Percentiles rank a stretch among this genome's conserved stretches.
These are phyloP conservation scores for Ogataea pilisensis DNA, from an alignment of 805 yeast species.

Conservation along the genomic window DNA sequence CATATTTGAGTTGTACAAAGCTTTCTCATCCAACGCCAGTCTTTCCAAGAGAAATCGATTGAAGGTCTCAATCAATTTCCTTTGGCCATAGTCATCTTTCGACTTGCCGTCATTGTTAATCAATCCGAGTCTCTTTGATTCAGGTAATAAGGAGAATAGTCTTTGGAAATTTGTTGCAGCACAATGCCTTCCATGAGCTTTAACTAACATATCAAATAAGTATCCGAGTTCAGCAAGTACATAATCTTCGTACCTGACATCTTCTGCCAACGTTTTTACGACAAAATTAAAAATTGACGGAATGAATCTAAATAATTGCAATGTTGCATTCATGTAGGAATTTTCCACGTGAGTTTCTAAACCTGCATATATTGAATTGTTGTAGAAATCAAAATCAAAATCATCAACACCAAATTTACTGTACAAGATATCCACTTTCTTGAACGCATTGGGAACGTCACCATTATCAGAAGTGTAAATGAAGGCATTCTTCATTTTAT, in stretches of 20 bases:
- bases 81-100: slow-evolving; percentile 40
- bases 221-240: slow-evolving; percentile 82
- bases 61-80: slow-evolving; percentile 47
- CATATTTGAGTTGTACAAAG: slow-evolving; percentile 21
- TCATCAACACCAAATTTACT: slow-evolving; percentile 91
- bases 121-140: slow-evolving; percentile 51
- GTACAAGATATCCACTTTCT: slow-evolving; percentile 71
- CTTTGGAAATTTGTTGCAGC: slow-evolving; percentile 76
- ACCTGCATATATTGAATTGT: slow-evolving; percentile 71
- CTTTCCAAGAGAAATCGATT: slow-evolving; percentile 54
- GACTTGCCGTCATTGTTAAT: slow-evolving; percentile 46
- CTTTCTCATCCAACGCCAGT: slow-evolving; percentile 46
- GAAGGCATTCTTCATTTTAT: slow-evolving; percentile 23
- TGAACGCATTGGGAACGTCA: slow-evolving; percentile 68
- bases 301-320: slow-evolving; percentile 76
- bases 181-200: slow-evolving; percentile 75
- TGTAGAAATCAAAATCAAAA: slow-evolving; percentile 85
- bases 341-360: slow-evolving; percentile 85
- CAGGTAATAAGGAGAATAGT: slow-evolving; percentile 42
- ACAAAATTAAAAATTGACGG: slow-evolving; percentile 69
- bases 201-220: slow-evolving; percentile 84
- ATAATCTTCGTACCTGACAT: slow-evolving; percentile 43
- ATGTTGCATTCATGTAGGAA: slow-evolving; percentile 68
- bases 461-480: slow-evolving; percentile 32
- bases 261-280: slow-evolving; percentile 50